Base-by-base conservation (phyloP, 2,329 filamentous ascomycete species). In the Cladobotryum protrusum region DNA sequence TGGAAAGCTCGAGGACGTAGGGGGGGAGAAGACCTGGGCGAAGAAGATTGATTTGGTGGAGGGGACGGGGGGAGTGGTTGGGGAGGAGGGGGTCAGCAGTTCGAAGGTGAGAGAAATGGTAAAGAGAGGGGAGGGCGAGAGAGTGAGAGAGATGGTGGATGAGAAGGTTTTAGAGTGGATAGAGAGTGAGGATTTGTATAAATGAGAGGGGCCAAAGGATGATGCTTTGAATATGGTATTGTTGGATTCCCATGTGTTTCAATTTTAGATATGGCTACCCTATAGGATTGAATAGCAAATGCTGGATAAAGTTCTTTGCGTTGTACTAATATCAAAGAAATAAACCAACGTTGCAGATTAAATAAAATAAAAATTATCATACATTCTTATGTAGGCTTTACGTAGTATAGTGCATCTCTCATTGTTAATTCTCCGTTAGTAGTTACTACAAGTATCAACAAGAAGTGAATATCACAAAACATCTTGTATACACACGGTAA, bases 41-140 rank as follows among this genome's bases (percentile, higher is more conserved):
- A 62, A 60, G 5, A 72, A 75, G 55, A 77, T 91, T 29, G 77
- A 82, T 52, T 65, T 89, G 62, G 77, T 83, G 1, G 69, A 78
- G 14, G 78, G 73, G 0, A 55, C 57, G 13, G 67, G 67, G 14
- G 71, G 68, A 1, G 44, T 24, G 5, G 70, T 14, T 67, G 37
- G 19, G 7, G 37, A 17, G 13, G 37, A 40, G 6, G 65, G 63
- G 3, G 71, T 82, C 36, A 82, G 79, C 54, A 82, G 79, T 55
- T 89, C 87, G 6, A 75, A 71, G 58, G 84, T 85, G 41, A 73
- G 86, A 45, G 72, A 75, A 32, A 77, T 81, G 5, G 78, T 78
- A 1, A 73, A 70, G 51, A 59, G 12, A 5, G 62, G 66, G 11
- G 73, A 78, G 40, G 76, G 68, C 71, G 68, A 67, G 3, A 64